Evolutionary conservation across 768 basidiomycete species (phyloP).

Genomic region (Kondoa malvinella): DNA sequence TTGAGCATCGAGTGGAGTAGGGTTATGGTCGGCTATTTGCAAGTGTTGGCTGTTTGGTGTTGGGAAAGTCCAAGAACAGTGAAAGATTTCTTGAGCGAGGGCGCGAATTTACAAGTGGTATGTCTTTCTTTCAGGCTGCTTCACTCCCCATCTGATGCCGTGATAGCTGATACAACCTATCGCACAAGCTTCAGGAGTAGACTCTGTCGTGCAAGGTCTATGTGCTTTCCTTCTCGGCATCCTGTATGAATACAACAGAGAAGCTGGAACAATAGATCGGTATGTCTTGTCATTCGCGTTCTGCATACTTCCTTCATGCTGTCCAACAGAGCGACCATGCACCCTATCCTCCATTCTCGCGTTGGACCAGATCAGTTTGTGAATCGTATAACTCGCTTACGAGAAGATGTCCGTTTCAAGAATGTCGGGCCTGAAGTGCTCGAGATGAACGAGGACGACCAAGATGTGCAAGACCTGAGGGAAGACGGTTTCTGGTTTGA

Average conservation of each 20-base stretch:
- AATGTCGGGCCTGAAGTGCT: conserved; percentile 68
- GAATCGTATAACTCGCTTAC: conserved; percentile 64
- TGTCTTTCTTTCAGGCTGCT: conserved; percentile 30
- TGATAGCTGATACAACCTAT: conserved; percentile 83
- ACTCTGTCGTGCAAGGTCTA: conserved; percentile 70
- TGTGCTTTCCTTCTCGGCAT: conserved; percentile 80
- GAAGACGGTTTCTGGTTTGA: conserved; percentile 82
- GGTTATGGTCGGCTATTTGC: conserved; percentile 67
- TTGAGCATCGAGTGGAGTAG: conserved; percentile 73
- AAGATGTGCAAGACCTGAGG: conserved; percentile 27
- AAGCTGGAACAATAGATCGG: conserved; percentile 92
- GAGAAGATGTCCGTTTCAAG: conserved; percentile 87
- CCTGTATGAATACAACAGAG: conserved; percentile 90
- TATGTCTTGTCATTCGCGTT: conserved; percentile 29
- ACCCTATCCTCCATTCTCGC: conserved; percentile 66
- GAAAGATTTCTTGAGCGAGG: conserved; percentile 65
- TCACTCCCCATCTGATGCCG: not conserved
- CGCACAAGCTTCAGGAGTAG: conserved; percentile 70
- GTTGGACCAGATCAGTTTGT: conserved; percentile 77
- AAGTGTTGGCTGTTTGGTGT: conserved; percentile 73
- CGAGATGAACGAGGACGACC: conserved; percentile 36
- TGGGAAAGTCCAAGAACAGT: conserved; percentile 89
- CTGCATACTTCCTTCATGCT: conserved; percentile 1
- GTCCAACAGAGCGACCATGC: conserved; percentile 50
- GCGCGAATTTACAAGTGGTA: conserved; percentile 78